Evolutionary conservation across 805 yeast genomes (phyloP), one percentile per base, ranked within the genome.

Genomic region (Kuraishia piskuri): DNA sequence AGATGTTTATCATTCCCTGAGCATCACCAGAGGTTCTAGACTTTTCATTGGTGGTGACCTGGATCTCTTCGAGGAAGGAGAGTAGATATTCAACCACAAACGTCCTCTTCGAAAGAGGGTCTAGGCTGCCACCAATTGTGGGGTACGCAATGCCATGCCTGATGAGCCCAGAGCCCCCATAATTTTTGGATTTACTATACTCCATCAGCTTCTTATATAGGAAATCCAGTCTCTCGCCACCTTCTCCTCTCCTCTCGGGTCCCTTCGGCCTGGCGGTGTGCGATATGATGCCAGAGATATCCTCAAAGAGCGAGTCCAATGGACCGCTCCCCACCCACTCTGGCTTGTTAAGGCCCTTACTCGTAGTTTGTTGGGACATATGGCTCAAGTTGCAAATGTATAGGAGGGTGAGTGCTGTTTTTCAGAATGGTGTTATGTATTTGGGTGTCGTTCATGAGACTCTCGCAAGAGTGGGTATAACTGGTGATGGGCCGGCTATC

Each of bases 1-100:
- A 88, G 17, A 92, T 84, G 8, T 86, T 72, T 10, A 87, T 73
- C 50, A 79, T 58, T 50, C 68, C 63, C 46, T 60, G 17, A 12
- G n/a, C 31, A 7, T 25, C 14, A 31, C 17, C 17, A n/a, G 40
- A 31, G 4, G 17, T 3, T 31, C 17, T 31, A 12, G 40, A 4
- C 40, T 12, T 31, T n/a, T 31, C 40, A 10, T 8, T 31, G 2
- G 83, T 68, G 2, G 68, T 54, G 4, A 56, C 49, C 58, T 79
- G 81, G 22, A 79, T 72, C 45, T 68, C 59, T 1, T 59, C 47
- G n/a, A 81, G 60, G 50, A 62, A 66, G 2, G 65, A 57, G 17
- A 80, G 62, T 3, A 79, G 61, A 31, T 58, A 58, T n/a, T 64
- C 62, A 1, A 78, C 63, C 6, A 74, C 74, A 1, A 36, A 31